Evolutionary conservation across 2,329 filamentous ascomycete species (phyloP), one percentile per base, ranked within the genome.

Genomic region (Cordyceps farinosa): DNA sequence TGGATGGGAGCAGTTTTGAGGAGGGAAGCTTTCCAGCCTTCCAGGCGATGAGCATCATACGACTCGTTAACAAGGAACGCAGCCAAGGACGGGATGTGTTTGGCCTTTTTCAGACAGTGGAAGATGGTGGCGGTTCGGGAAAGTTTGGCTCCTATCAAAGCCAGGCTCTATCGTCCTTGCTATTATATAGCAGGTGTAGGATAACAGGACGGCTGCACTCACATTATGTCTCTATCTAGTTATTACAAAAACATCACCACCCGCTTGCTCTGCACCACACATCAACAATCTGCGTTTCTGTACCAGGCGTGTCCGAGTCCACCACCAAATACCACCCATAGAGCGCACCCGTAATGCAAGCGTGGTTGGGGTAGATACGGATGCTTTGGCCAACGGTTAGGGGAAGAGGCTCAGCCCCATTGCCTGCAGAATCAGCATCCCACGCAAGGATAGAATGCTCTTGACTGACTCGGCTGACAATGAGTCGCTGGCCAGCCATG

Each of bases 361-460:
- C 84, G 73, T 89, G 86, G 64, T 89, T 89, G 0, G 86, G 85
- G 74, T 82, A 87, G 0, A 89, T 74, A 62, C 80, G 72, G 1
- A 74, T 66, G 1, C 47, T 67, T 5, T 74, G 68, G 0, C 72
- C 86, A 55, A 88, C 74, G 6, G 74, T 67, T 38, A 88, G 68
- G 2, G 78, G 74, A 10, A 82, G 69, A 1, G 66, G 58, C 0
- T 61, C 56, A 0, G 64, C 3, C 0, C n/a, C 11, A 0, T 38
- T 13, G 22, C 53, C 5, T 1, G 72, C 66, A 50, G 77, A 70
- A 0, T 52, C 58, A n/a, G n/a, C 63, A 44, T 77, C 75, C 80
- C 83, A 87, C 0, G 77, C 76, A 51, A 88, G 67, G 42, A 88
- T 82, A 0, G 83, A 84, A 72, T 89, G 87, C 68, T 90, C 87